phyloP scores from a whole-genome alignment of 768 basidiomycete species.

The Suillus subaureus region DNA sequence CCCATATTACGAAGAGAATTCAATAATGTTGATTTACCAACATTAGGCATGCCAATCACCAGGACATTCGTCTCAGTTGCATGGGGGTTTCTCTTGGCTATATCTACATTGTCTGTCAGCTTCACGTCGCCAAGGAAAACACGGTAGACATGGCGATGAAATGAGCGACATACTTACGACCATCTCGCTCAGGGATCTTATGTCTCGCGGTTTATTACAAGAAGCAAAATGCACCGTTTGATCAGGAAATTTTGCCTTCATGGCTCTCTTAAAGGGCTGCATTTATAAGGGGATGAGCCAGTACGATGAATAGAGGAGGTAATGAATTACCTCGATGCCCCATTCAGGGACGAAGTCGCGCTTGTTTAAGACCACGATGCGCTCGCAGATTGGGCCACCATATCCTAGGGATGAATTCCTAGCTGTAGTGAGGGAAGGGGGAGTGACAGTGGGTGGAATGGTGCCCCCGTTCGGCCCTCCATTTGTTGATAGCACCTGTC shows the following conservation, averaged over 20 bases:
- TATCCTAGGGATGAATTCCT: conserved; percentile 18
- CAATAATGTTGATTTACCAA: conserved; percentile 93
- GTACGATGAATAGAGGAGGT: conserved; percentile 12
- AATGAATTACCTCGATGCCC: conserved; percentile 72
- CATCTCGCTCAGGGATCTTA: conserved; percentile 62
- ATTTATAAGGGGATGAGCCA: conserved; percentile 13
- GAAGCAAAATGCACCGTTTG: conserved; percentile 73
- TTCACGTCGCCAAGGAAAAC: background rate
- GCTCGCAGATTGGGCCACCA: conserved; percentile 60
- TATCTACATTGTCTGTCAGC: conserved; percentile 42
- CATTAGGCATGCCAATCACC: conserved; percentile 98
- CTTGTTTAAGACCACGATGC: conserved; percentile 91
- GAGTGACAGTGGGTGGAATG: conserved; percentile 43
- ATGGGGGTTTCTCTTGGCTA: conserved; percentile 69
- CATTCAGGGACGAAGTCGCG: conserved; percentile 87
- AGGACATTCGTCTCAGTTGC: conserved; percentile 83
- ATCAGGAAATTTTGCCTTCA: conserved; percentile 70
- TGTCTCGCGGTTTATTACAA: conserved; percentile 66
- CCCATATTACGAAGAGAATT: conserved; percentile 89
- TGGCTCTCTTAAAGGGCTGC: conserved; percentile 75
- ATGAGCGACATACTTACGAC: conserved; percentile 67
- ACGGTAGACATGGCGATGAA: background rate
- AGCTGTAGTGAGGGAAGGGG: conserved; percentile 39
- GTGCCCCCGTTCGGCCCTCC: conserved; percentile 70
- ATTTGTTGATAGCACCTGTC: conserved; percentile 65